Conservation (phyloP, 2,329 filamentous ascomycete genomes). For the Fonsecaea erecta region DNA sequence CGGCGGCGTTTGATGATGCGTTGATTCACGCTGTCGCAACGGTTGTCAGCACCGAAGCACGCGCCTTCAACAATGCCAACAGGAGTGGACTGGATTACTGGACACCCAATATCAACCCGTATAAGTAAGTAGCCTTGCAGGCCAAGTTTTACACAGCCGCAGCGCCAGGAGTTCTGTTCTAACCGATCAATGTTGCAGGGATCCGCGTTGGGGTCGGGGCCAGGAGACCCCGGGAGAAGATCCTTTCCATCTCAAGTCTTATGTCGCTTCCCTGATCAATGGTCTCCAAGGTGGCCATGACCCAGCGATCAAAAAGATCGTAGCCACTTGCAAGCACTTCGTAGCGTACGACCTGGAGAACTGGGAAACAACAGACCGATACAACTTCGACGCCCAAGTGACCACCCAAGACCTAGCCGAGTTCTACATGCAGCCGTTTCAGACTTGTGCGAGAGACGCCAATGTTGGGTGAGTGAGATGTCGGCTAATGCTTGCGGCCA, state of each 20-base stretch:
- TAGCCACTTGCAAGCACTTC: conserved; percentile 65
- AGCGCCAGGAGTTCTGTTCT: neutral
- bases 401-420: conserved; percentile 65
- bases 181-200: conserved; percentile 43
- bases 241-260: conserved; percentile 55
- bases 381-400: conserved; percentile 60
- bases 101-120: conserved; percentile 71
- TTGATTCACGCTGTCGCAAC: conserved; percentile 62
- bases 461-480: conserved; percentile 40
- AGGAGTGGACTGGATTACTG: conserved; percentile 63
- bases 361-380: conserved; percentile 53
- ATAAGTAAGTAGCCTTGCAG: conserved; percentile 40
- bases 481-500: neutral
- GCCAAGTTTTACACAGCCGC: neutral
- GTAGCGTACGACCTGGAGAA: conserved; percentile 63
- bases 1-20: conserved; percentile 67
- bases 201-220: conserved; percentile 67
- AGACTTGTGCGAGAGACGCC: conserved; percentile 64
- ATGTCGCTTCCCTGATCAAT: conserved; percentile 59
- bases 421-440: conserved; percentile 70
- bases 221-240: conserved; percentile 66
- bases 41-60: conserved; percentile 62
- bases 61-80: conserved; percentile 67
- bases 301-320: conserved; percentile 51
- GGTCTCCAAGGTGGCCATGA: conserved; percentile 58